Conservation (phyloP, 345 rosid genomes). For the Ceriops tagal region DNA sequence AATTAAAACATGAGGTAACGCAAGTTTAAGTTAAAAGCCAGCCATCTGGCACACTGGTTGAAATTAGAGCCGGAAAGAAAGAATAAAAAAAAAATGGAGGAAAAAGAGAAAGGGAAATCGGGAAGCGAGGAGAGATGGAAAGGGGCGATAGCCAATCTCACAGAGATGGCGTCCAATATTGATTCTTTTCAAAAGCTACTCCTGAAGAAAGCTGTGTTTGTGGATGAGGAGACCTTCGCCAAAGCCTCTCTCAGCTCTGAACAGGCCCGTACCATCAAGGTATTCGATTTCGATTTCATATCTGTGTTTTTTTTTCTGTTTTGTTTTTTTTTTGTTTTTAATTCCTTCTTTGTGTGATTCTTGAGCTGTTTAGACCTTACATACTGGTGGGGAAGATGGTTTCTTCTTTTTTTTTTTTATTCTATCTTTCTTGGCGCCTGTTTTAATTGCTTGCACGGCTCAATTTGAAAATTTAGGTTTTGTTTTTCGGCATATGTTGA, state of each 20-base stretch:
- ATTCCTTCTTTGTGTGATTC: not conserved
- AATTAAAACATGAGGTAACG: no score
- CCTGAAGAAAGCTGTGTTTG: slow-evolving; percentile 86
- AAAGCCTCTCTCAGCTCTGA: slow-evolving; percentile 87
- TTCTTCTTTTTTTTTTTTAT: not conserved
- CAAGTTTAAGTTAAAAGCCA: no score
- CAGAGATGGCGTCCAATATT: slow-evolving; percentile 79
- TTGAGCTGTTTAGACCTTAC: no score
- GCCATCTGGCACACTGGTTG: no score
- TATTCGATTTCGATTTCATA: not conserved
- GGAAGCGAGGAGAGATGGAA: slow-evolving; percentile 72
- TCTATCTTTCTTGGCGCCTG: not conserved
- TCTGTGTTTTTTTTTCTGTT: not conserved
- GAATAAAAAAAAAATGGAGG: slow-evolving; percentile 28
- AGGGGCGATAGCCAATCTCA: slow-evolving; percentile 72
- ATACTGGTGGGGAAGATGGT: no score
- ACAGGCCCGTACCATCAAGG: slow-evolving; percentile 92
- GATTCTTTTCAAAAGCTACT: slow-evolving; percentile 86
- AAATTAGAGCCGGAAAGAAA: not conserved
- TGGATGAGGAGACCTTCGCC: slow-evolving; percentile 79
- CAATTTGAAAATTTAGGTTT: slow-evolving; percentile 7
- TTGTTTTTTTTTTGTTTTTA: no score
- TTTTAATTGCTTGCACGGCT: no score
- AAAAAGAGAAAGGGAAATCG: slow-evolving; percentile 47
- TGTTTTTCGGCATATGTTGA: not conserved